Evolutionary conservation across 805 yeast genomes (phyloP).

Genomic region (Zygosaccharomyces bisporus): DNA sequence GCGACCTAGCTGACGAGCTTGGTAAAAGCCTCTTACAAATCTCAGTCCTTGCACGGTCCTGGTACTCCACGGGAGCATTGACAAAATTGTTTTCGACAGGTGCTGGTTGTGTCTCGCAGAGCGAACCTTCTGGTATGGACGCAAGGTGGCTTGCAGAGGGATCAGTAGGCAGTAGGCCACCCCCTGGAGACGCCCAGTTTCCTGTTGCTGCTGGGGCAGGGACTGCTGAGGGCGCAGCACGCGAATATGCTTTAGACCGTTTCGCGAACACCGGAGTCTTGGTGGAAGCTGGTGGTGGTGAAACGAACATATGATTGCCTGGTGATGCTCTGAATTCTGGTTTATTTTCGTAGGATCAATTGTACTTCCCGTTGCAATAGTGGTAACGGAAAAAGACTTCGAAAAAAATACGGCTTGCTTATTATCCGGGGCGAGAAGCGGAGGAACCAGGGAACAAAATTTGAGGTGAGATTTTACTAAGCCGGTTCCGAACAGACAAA

Average conservation of each 20-base stretch:
- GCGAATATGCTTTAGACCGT: constrained; percentile 8
- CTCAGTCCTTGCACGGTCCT: constrained; percentile 36
- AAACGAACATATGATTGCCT: constrained; percentile 27
- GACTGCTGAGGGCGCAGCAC: not conserved
- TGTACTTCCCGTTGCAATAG: not conserved
- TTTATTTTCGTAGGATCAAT: not conserved
- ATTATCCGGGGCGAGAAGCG: not conserved
- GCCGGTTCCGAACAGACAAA: not conserved
- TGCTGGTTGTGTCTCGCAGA: constrained; percentile 6
- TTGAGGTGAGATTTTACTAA: not conserved
- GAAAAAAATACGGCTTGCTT: not conserved
- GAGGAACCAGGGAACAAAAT: not conserved
- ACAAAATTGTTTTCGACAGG: constrained; percentile 24
- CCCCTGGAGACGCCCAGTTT: not conserved
- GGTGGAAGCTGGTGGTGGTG: constrained; percentile 34
- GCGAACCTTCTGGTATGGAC: constrained; percentile 4
- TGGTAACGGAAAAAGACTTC: constrained; percentile 1
- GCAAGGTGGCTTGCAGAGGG: not conserved
- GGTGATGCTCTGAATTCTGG: not conserved
- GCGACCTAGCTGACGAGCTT: constrained; percentile 8
- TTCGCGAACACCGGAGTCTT: constrained; percentile 22
- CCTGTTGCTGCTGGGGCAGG: not conserved
- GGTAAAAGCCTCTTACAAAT: constrained; percentile 31
- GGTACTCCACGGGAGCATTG: constrained; percentile 36
- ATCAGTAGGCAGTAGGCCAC: not conserved